Percentiles rank a stretch among this genome's conserved stretches.
Evolutionary conservation across 441 rosid species (phyloP).

Genomic region (Jatropha multifida): DNA sequence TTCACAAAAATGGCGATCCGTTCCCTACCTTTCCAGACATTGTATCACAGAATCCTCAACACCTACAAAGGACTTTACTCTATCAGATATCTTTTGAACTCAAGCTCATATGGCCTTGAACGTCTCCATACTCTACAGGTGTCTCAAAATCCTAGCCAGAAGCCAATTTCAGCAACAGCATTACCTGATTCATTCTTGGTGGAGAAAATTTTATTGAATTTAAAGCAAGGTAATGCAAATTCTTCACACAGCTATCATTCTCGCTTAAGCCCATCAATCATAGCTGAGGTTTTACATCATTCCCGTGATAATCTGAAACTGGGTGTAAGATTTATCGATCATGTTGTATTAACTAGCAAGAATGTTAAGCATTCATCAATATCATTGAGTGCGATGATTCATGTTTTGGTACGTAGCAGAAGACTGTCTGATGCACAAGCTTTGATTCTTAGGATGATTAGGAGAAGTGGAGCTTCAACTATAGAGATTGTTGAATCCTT

Average conservation of each 20-base stretch:
- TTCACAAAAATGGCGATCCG: background rate
- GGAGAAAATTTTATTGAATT: conserved; percentile 53
- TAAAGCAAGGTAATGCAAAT: conserved; percentile 48
- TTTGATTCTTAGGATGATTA: conserved; percentile 72
- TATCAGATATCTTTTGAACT: conserved; percentile 17
- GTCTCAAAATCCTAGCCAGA: conserved; percentile 17
- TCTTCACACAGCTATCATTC: conserved; percentile 34
- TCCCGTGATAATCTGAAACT: conserved; percentile 51
- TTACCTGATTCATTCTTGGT: conserved; percentile 45
- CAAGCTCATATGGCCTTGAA: conserved; percentile 15
- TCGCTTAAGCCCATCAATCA: conserved; percentile 45
- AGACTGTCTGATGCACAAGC: conserved; percentile 75
- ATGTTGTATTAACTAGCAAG: conserved; percentile 30
- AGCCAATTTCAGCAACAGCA: conserved; percentile 29
- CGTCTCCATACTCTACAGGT: conserved; percentile 28
- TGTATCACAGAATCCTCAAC: conserved; percentile 10
- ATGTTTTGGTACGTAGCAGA: conserved; percentile 53
- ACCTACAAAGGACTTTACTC: conserved; percentile 16
- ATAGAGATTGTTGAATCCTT: conserved; percentile 54
- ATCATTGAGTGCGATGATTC: conserved; percentile 69
- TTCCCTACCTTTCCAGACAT: conserved; percentile 12
- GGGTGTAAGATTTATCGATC: conserved; percentile 48
- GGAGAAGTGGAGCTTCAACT: conserved; percentile 70
- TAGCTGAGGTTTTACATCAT: conserved; percentile 55
- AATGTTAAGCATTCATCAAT: conserved; percentile 54